Percentiles rank a stretch among this genome's conserved stretches.
These are phyloP conservation scores for Pseudocercospora cruenta DNA, from an alignment of 2,329 filamentous ascomycete species.

Conservation along the genomic window DNA sequence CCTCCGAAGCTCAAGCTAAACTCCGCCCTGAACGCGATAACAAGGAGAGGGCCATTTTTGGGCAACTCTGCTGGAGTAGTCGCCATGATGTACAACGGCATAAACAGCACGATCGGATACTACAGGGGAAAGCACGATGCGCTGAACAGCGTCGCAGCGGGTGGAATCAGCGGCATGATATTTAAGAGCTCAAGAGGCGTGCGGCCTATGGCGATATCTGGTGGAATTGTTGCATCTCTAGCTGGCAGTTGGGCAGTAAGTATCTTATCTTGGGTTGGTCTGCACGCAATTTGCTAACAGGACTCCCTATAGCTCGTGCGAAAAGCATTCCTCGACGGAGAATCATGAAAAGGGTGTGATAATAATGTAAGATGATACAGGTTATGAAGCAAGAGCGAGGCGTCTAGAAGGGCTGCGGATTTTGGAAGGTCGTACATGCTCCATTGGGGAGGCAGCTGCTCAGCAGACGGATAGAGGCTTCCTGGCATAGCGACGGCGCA, in stretches of 20 bases:
- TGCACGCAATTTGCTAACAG: neutral
- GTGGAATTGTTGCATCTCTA: conserved; percentile 81
- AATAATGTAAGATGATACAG: conserved; percentile 11
- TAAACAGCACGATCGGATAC: conserved; percentile 83
- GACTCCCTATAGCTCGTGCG: conserved; percentile 26
- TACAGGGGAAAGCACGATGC: conserved; percentile 84
- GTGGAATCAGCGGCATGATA: conserved; percentile 84
- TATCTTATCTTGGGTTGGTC: conserved; percentile 35
- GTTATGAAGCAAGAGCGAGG: neutral
- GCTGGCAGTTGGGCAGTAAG: conserved; percentile 91
- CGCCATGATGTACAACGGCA: conserved; percentile 92
- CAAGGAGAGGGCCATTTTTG: conserved; percentile 87
- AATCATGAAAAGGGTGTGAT: conserved; percentile 3
- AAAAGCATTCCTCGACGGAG: conserved; percentile 29
- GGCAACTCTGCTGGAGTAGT: conserved; percentile 96
- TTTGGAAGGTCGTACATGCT: neutral
- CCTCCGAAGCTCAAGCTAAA: conserved; percentile 92
- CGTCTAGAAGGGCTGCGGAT: neutral
- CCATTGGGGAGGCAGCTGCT: neutral
- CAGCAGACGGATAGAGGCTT: conserved; percentile 5
- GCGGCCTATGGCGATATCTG: conserved; percentile 91
- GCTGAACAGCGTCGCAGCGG: conserved; percentile 83
- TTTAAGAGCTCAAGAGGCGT: conserved; percentile 95
- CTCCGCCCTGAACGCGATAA: conserved; percentile 91
- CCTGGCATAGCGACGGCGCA: conserved; percentile 9